Evolutionary conservation across 306 rosid genomes (phyloP), one percentile per base, ranked within the genome.

Genomic region (Glycine latifolia): DNA sequence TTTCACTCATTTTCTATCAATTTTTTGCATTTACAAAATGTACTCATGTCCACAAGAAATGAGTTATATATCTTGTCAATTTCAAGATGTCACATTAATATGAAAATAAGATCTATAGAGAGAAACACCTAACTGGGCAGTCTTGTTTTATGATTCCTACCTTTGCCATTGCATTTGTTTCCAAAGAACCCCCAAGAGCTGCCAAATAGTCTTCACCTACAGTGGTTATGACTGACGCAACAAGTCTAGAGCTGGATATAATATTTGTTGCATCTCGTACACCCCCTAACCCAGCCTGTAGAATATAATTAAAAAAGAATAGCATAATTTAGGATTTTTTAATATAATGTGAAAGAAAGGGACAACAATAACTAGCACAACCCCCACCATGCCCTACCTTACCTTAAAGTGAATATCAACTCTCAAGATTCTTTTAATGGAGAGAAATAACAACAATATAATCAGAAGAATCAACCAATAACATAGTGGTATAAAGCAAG

Each of bases 141-240:
- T 90, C 83, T 76, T 84, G 86, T 87, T 95, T 95, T 82, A 95
- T 90, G 84, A 95, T 93, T 88, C 98, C 99, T 12, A 97, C 90
- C 89, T 93, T 95, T 35, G 98, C 99, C 80, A 76, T 67, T 80
- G 99, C 99, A 89, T 93, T 95, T 88, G 94, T 87, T 85, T 95
- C 93, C 91, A 95, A 78, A 55, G 97, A 93, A 67, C 99, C 99
- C 55, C 99, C 97, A 67, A 95, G 97, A 26, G 99, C 98, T 71
- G 91, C 97, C 91, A 93, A 79, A 86, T 93, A 98, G 48, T 95
- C 99, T 87, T 95, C 94, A 4, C 97, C 95, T 47, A 93, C 88
- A 39, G 98, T 87, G 53, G 98, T 95, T 74, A 93, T 91, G 81
- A 93, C 87, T 31, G 98, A 87, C 43, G 85, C 81, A 48, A 87